Percentiles rank a stretch among this genome's conserved stretches.
Evolutionary conservation across 2,329 filamentous ascomycete species (phyloP).

Genomic region (Mycosphaerella sp.): DNA sequence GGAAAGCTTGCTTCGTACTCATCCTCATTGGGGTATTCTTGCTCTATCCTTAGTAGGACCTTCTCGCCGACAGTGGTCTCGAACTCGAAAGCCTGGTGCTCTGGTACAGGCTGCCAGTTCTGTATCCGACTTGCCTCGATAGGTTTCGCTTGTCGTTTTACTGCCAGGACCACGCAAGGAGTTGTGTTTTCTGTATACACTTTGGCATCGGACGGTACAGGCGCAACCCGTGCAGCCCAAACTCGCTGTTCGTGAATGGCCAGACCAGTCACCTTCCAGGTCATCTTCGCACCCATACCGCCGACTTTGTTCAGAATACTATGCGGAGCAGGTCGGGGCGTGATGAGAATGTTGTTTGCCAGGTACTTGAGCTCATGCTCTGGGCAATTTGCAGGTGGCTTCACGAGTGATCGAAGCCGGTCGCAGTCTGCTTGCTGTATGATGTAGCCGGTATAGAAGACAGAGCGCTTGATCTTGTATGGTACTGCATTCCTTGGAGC

Average conservation of each 20-base stretch:
- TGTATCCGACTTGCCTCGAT: slow-evolving; percentile 75
- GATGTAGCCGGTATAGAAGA: slow-evolving; percentile 90
- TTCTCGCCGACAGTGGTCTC: slow-evolving; percentile 84
- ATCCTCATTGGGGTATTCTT: slow-evolving; percentile 58
- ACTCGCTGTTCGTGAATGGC: slow-evolving; percentile 71
- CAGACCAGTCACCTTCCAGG: slow-evolving; percentile 74
- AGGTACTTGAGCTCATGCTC: slow-evolving; percentile 72
- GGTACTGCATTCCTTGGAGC: slow-evolving; percentile 44
- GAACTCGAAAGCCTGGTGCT: slow-evolving; percentile 67
- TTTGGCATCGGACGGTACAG: slow-evolving; percentile 59
- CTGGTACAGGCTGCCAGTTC: slow-evolving; percentile 71
- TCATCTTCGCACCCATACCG: slow-evolving; percentile 75
- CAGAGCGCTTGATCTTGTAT: slow-evolving; percentile 73
- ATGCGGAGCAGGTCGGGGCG: slow-evolving; percentile 65
- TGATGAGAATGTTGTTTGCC: slow-evolving; percentile 87
- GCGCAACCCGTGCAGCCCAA: slow-evolving; percentile 77
- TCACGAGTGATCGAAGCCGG: slow-evolving; percentile 63
- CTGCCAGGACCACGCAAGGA: slow-evolving; percentile 75
- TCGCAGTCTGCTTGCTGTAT: slow-evolving; percentile 66
- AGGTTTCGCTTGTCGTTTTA: slow-evolving; percentile 67
- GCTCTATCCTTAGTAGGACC: slow-evolving; percentile 71
- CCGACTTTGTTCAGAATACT: slow-evolving; percentile 76
- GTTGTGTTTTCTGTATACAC: slow-evolving; percentile 73
- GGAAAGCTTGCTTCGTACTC: slow-evolving; percentile 58
- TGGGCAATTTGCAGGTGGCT: slow-evolving; percentile 55